These are phyloP conservation scores for Pichia inconspicua DNA, from an alignment of 1,139 yeast species.

Conservation along the genomic window DNA sequence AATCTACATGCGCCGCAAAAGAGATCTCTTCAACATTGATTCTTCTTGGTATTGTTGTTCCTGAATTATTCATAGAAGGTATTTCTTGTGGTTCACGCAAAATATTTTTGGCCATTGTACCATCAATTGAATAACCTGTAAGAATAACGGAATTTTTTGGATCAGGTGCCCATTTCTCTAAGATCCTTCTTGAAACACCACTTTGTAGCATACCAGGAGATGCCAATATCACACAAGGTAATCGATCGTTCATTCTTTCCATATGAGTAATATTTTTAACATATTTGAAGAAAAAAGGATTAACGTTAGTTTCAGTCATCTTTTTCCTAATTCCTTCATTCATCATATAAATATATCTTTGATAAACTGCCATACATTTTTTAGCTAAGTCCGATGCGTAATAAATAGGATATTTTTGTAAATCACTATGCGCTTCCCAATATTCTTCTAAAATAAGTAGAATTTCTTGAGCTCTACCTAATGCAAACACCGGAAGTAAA, in stretches of 20 bases:
- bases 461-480: constrained; percentile 94
- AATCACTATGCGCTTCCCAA: constrained; percentile 79
- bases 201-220: constrained; percentile 98
- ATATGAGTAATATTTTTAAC: constrained; percentile 73
- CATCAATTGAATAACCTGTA: constrained; percentile 97
- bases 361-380: constrained; percentile 95
- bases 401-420: constrained; percentile 74
- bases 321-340: constrained; percentile 78
- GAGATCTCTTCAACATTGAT: constrained; percentile 89
- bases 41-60: constrained; percentile 77
- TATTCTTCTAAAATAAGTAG: constrained; percentile 86
- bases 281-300: constrained; percentile 86
- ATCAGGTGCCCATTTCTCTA: constrained; percentile 97
- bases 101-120: constrained; percentile 90
- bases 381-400: constrained; percentile 92
- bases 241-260: constrained; percentile 84
- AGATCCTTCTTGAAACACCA: constrained; percentile 83
- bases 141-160: constrained; percentile 78
- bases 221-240: constrained; percentile 94
- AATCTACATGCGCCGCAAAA: constrained; percentile 98
- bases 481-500: constrained; percentile 86
- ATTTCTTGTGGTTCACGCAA: constrained; percentile 84
- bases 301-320: constrained; percentile 66
- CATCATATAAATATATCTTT: constrained; percentile 95
- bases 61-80: constrained; percentile 74